Percentiles rank a stretch among this genome's conserved stretches.
phyloP scores from a whole-genome alignment of 768 basidiomycete genomes.

The Paxillus rubicundulus region DNA sequence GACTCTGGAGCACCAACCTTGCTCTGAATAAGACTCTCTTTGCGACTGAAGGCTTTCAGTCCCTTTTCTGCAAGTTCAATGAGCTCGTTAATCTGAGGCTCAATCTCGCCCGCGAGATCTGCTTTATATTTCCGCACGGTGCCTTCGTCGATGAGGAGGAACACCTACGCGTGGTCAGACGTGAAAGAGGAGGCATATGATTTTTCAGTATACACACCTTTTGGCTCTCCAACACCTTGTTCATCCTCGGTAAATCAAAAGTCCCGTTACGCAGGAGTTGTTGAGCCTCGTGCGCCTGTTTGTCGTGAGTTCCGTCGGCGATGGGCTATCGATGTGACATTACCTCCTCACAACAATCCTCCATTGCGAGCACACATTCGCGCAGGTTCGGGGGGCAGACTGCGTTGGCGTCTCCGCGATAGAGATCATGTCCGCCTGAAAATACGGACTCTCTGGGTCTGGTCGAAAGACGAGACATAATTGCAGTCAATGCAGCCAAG shows the following conservation, averaged over 20 bases:
- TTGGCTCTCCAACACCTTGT: constrained; percentile 63
- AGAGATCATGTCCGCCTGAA: constrained; percentile 60
- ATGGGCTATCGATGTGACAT: constrained; percentile 5
- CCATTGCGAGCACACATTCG: constrained; percentile 76
- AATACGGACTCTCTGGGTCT: constrained; percentile 66
- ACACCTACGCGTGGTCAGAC: constrained; percentile 49
- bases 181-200: neutral
- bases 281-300: constrained; percentile 66
- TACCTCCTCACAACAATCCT: constrained; percentile 81
- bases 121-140: constrained; percentile 74
- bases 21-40: constrained; percentile 55
- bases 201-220: constrained; percentile 40
- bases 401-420: constrained; percentile 60
- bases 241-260: constrained; percentile 68
- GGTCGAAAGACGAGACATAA: constrained; percentile 50
- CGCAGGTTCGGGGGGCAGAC: constrained; percentile 68
- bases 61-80: constrained; percentile 70
- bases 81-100: constrained; percentile 76
- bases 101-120: constrained; percentile 74
- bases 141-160: constrained; percentile 68
- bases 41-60: constrained; percentile 56
- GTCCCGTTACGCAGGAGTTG: constrained; percentile 68
- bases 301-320: neutral
- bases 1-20: constrained; percentile 45
- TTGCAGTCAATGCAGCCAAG: neutral